Conservation (phyloP, 2,329 filamentous ascomycete genomes). For the Epichloe bromicola region DNA sequence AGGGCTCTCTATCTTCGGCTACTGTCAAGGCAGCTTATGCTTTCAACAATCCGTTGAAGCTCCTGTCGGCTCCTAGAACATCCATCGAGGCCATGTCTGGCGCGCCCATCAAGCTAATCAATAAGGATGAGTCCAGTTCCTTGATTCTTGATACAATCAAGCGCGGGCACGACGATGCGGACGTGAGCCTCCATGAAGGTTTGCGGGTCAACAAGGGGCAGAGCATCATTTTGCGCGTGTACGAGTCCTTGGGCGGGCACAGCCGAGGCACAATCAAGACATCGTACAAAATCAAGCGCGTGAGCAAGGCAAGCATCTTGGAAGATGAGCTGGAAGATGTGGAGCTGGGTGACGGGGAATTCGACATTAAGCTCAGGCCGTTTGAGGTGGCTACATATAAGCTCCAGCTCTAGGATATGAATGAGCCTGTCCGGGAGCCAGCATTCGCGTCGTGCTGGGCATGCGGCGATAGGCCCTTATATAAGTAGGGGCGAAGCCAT, state of each 20-base stretch:
- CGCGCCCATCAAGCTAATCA: slow-evolving; percentile 52
- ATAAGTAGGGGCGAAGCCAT: no score
- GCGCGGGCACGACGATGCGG: slow-evolving; percentile 78
- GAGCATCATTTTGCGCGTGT: slow-evolving; percentile 74
- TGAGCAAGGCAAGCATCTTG: slow-evolving; percentile 72
- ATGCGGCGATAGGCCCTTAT: neutral
- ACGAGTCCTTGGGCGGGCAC: slow-evolving; percentile 77
- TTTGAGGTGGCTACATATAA: slow-evolving; percentile 81
- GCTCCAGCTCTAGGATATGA: slow-evolving; percentile 34
- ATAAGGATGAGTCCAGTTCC: slow-evolving; percentile 38
- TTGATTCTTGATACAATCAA: slow-evolving; percentile 84
- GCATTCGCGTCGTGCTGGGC: slow-evolving; percentile 9
- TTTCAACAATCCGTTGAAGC: slow-evolving; percentile 69
- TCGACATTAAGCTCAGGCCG: slow-evolving; percentile 54
- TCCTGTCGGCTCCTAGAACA: slow-evolving; percentile 17
- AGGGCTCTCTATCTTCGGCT: slow-evolving; percentile 53
- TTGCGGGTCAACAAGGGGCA: slow-evolving; percentile 55
- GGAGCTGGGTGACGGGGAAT: slow-evolving; percentile 32
- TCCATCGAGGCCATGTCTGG: slow-evolving; percentile 15
- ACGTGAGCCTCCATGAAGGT: slow-evolving; percentile 48
- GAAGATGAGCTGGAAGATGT: slow-evolving; percentile 73
- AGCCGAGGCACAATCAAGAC: slow-evolving; percentile 58
- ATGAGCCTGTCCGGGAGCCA: slow-evolving; percentile 14
- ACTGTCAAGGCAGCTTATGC: slow-evolving; percentile 78
- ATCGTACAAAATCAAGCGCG: slow-evolving; percentile 57